These are phyloP conservation scores for Datura wrightii DNA, from an alignment of 257 asterid genomes.

Conservation along the genomic window DNA sequence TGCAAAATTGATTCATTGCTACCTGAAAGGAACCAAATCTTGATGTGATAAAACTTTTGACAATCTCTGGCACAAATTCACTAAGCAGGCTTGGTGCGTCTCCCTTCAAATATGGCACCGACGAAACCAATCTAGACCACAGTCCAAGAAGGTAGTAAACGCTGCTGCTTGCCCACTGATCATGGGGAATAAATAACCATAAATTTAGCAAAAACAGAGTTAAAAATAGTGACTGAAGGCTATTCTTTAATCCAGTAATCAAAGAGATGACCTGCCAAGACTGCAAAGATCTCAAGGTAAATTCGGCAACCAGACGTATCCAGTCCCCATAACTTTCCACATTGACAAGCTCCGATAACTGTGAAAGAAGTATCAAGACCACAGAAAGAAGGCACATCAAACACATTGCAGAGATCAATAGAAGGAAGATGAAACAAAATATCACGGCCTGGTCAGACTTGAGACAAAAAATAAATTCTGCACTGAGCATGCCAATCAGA, in stretches of 20 bases:
- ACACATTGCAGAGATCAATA: slow-evolving; percentile 28
- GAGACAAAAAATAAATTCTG: slow-evolving; percentile 27
- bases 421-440: not conserved
- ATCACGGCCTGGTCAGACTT: not conserved
- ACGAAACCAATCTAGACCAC: slow-evolving; percentile 97
- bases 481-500: slow-evolving; percentile 22
- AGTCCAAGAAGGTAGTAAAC: slow-evolving; percentile 95
- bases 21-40: slow-evolving; percentile 99
- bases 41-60: slow-evolving; percentile 92
- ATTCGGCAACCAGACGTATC: slow-evolving; percentile 97
- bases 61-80: slow-evolving; percentile 92
- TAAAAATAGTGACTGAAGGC: not conserved
- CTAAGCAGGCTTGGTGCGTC: slow-evolving; percentile 97
- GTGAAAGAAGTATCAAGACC: slow-evolving; percentile 41
- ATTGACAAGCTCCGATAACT: slow-evolving; percentile 93
- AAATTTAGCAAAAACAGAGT: slow-evolving; percentile 5
- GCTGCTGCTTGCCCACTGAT: slow-evolving; percentile 99
- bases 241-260: not conserved
- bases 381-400: slow-evolving; percentile 34
- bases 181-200: slow-evolving; percentile 32
- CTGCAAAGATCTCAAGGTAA: slow-evolving; percentile 83
- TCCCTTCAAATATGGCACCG: slow-evolving; percentile 95
- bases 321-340: slow-evolving; percentile 98
- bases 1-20: not conserved
- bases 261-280: slow-evolving; percentile 86